Evolutionary conservation across 768 basidiomycete species (phyloP).

Genomic region (Coprinellus aureogranulatus): DNA sequence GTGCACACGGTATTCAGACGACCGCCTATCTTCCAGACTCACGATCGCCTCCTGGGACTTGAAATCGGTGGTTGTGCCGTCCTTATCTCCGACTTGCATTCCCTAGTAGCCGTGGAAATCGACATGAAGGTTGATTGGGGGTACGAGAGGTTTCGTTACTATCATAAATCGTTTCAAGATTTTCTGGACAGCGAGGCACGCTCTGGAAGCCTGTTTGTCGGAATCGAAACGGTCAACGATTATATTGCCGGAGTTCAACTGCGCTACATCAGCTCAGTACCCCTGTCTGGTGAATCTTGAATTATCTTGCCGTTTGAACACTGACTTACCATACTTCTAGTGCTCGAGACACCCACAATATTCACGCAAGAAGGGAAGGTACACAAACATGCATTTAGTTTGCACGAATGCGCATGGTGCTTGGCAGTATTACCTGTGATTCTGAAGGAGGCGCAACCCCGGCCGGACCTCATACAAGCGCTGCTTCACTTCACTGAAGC

Average conservation of each 20-base stretch:
- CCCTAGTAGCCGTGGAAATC: not conserved
- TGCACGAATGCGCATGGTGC: too few relatives aligned
- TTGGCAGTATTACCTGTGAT: too few relatives aligned
- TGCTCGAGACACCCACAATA: too few relatives aligned
- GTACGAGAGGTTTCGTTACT: not conserved
- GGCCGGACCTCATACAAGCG: too few relatives aligned
- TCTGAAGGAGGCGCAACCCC: too few relatives aligned
- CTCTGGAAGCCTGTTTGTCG: not conserved
- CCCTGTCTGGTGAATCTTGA: too few relatives aligned
- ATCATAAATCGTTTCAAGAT: not conserved
- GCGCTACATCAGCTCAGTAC: not conserved
- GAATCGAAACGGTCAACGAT: not conserved
- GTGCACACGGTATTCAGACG: not conserved
- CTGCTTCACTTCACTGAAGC: too few relatives aligned
- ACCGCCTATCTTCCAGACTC: not conserved
- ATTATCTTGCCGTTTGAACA: too few relatives aligned
- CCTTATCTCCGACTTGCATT: not conserved
- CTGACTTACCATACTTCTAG: too few relatives aligned
- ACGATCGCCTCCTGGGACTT: not conserved
- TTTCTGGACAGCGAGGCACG: not conserved
- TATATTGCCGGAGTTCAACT: not conserved
- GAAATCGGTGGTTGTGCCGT: not conserved
- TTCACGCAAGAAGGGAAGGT: too few relatives aligned
- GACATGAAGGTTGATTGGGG: not conserved
- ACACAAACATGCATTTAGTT: too few relatives aligned